Evolutionary conservation across 179 eudicot genomes (phyloP).

Genomic region (Patellifolia procumbens): DNA sequence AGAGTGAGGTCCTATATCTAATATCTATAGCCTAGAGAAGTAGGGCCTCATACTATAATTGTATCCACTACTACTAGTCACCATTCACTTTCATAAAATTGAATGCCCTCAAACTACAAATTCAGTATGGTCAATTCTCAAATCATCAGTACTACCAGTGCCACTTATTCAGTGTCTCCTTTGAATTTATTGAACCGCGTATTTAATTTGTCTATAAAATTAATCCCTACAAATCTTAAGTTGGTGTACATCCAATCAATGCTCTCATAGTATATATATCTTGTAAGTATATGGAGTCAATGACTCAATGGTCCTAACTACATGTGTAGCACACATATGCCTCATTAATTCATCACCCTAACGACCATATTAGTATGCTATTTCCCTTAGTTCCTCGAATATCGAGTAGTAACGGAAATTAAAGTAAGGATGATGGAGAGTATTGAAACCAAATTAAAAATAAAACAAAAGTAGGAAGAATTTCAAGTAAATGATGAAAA

Average conservation of each 20-base stretch:
- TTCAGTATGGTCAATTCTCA: constrained; percentile 26
- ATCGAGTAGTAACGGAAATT: no score
- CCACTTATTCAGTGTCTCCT: constrained; percentile 27
- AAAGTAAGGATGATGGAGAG: no score
- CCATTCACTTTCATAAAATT: constrained; percentile 18
- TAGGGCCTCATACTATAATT: constrained; percentile 24
- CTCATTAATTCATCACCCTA: no score
- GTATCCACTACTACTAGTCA: constrained; percentile 1
- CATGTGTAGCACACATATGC: no score
- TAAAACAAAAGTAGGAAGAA: no score
- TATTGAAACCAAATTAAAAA: no score
- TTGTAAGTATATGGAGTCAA: neutral
- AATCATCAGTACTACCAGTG: constrained; percentile 16
- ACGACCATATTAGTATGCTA: no score
- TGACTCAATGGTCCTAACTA: neutral
- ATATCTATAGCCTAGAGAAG: neutral
- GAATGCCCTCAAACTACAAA: constrained; percentile 3
- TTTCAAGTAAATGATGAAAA: no score
- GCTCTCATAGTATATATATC: neutral
- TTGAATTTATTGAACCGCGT: constrained; percentile 1
- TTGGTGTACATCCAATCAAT: constrained; percentile 10
- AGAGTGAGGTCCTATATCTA: neutral
- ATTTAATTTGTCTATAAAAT: neutral
- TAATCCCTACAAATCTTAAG: neutral
- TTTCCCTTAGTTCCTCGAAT: no score